These are phyloP conservation scores for Byssothecium circinans DNA, from an alignment of 2,329 filamentous ascomycete species.

Conservation along the genomic window DNA sequence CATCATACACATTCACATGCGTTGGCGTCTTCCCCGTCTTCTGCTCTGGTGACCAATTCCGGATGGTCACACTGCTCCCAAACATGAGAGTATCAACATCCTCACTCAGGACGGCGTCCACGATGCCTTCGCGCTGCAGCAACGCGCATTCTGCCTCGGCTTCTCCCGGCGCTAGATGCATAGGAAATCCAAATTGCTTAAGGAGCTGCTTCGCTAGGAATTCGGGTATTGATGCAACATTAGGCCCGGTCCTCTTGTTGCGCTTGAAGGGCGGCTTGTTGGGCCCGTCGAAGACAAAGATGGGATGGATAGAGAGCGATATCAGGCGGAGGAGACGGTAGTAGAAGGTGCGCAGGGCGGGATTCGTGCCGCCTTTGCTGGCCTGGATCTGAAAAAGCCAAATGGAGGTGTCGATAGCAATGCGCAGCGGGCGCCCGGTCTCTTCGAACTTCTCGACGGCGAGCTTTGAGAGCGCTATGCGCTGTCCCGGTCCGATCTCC, in stretches of 20 bases:
- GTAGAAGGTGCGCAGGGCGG: constrained; percentile 87
- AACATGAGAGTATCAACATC: constrained; percentile 99
- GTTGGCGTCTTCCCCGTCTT: constrained; percentile 71
- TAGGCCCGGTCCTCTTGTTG: constrained; percentile 69
- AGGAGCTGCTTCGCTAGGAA: constrained; percentile 82
- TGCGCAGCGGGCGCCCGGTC: constrained; percentile 71
- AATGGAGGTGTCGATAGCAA: constrained; percentile 93
- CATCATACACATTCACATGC: constrained; percentile 81
- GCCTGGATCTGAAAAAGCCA: constrained; percentile 96
- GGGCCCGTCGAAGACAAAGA: constrained; percentile 89
- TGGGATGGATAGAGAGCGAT: constrained; percentile 74
- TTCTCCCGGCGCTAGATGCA: constrained; percentile 88
- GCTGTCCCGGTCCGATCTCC: constrained; percentile 79
- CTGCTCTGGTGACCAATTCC: constrained; percentile 80
- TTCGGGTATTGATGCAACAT: constrained; percentile 67
- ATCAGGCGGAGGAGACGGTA: constrained; percentile 82
- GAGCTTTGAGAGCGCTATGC: constrained; percentile 80
- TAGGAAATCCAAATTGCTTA: constrained; percentile 79
- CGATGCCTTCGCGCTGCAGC: constrained; percentile 70
- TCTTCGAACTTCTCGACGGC: constrained; percentile 74
- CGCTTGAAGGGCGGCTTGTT: constrained; percentile 86
- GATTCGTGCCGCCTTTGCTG: constrained; percentile 81
- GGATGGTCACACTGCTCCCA: constrained; percentile 75
- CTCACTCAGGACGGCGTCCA: constrained; percentile 88
- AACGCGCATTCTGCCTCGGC: constrained; percentile 95